Conservation (phyloP, 495 filamentous ascomycete genomes). For the Neurospora terricola region DNA sequence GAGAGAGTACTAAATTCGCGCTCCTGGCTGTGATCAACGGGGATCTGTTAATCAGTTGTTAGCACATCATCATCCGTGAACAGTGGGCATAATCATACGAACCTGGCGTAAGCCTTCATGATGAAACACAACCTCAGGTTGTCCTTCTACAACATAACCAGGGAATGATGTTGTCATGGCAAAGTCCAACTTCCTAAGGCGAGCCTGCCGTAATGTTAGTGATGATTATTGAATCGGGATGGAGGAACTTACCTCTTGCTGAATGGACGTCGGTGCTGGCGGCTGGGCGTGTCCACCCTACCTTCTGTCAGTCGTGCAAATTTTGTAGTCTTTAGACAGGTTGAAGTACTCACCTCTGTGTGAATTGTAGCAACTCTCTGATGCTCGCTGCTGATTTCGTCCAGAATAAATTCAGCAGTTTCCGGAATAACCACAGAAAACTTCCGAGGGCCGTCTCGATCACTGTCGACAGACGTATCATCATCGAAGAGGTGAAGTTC, state of each 20-base stretch:
- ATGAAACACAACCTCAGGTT: neutral
- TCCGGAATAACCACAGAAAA: slow-evolving; percentile 1
- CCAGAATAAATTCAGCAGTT: slow-evolving; percentile 1
- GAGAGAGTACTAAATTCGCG: neutral
- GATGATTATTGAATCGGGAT: neutral
- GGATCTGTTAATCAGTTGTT: neutral
- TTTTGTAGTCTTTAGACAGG: neutral
- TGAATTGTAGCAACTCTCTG: neutral
- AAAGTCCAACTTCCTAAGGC: neutral
- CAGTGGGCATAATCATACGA: neutral
- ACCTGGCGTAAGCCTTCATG: neutral
- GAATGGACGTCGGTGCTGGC: neutral
- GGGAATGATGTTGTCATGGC: neutral
- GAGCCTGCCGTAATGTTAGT: neutral
- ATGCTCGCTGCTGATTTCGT: slow-evolving; percentile 1
- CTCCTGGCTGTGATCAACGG: neutral
- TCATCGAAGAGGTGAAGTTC: neutral
- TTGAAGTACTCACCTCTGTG: neutral
- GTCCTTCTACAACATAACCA: neutral
- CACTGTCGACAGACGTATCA: neutral
- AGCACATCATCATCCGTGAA: neutral
- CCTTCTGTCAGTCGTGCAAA: neutral
- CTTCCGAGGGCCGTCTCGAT: neutral
- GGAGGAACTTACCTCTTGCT: neutral
- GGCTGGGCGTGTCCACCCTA: neutral